Percentiles rank a stretch among this genome's conserved stretches.
Evolutionary conservation across 176 grass and related monocot species (phyloP).

Genomic region (Carex myosuroides): DNA sequence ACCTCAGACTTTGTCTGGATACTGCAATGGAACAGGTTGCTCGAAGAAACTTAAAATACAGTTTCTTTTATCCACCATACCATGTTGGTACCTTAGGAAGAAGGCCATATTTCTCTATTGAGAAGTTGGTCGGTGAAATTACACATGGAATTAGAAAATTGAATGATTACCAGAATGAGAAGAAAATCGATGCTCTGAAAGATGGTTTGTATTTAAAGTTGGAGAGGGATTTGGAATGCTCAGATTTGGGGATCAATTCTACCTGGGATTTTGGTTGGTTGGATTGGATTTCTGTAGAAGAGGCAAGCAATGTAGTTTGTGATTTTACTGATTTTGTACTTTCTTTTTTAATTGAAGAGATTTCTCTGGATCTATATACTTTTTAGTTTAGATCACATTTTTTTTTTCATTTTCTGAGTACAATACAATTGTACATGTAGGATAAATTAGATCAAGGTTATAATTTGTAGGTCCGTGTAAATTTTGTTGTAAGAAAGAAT

Average conservation of each 20-base stretch:
- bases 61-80: constrained; percentile 17
- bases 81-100: constrained; percentile 8
- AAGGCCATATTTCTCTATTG: constrained; percentile 31
- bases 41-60: constrained; percentile 27
- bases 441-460: neutral
- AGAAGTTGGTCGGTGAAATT: constrained; percentile 40
- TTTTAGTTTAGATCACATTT: neutral
- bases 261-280: constrained; percentile 68
- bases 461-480: neutral
- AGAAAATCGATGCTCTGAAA: neutral
- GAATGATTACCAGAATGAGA: constrained; percentile 14
- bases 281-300: constrained; percentile 52
- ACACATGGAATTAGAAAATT: constrained; percentile 27
- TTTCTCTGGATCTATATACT: constrained; percentile 27
- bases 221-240: constrained; percentile 60
- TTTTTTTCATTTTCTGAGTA: neutral
- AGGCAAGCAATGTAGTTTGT: constrained; percentile 35
- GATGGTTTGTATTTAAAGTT: constrained; percentile 47
- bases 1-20: constrained; percentile 38
- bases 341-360: constrained; percentile 45
- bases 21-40: constrained; percentile 45
- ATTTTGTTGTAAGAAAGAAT: neutral
- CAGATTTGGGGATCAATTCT: constrained; percentile 30
- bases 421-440: neutral
- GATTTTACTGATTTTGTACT: constrained; percentile 39